These are phyloP conservation scores for Pisolithus marmoratus DNA, from an alignment of 768 basidiomycete genomes.

Conservation along the genomic window DNA sequence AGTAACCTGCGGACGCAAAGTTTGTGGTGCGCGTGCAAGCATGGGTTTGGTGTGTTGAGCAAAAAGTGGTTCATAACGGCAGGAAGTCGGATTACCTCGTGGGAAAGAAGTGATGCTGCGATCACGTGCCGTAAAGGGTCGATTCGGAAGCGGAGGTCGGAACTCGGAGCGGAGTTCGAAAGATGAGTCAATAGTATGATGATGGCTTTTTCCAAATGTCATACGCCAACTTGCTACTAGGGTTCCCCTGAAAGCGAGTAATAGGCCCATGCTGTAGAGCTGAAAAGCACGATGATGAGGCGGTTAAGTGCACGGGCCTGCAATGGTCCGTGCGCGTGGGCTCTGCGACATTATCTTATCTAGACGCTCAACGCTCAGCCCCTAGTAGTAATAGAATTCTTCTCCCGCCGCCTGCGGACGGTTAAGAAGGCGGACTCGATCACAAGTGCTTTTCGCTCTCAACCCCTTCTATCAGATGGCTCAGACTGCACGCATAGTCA, in stretches of 20 bases:
- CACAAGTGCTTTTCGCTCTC: not conserved
- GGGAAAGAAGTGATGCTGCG: not conserved
- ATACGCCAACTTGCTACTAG: too few species aligned
- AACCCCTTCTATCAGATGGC: conserved; percentile 36
- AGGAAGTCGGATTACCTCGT: not conserved
- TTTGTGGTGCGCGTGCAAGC: conserved; percentile 40
- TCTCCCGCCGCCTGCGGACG: not conserved
- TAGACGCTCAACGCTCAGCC: too few species aligned
- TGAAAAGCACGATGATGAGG: too few species aligned
- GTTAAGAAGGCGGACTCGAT: not conserved
- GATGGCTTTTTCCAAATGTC: too few species aligned
- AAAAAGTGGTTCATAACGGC: not conserved
- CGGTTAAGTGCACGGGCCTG: too few species aligned
- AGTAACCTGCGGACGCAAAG: conserved; percentile 34
- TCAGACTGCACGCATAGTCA: conserved; percentile 32
- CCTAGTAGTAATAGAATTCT: not conserved
- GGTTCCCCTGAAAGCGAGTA: too few species aligned
- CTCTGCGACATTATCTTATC: conserved; percentile 5
- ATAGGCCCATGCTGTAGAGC: too few species aligned
- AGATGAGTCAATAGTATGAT: too few species aligned
- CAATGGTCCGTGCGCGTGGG: too few species aligned
- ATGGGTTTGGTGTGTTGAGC: conserved; percentile 22
- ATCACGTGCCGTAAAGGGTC: too few species aligned
- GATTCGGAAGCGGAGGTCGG: too few species aligned
- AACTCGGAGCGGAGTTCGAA: too few species aligned